A percentile compares a stretch with the other conserved stretches of the same genome.
Conservation (phyloP, 768 basidiomycete genomes). For the Boletus vinaceobasis region DNA sequence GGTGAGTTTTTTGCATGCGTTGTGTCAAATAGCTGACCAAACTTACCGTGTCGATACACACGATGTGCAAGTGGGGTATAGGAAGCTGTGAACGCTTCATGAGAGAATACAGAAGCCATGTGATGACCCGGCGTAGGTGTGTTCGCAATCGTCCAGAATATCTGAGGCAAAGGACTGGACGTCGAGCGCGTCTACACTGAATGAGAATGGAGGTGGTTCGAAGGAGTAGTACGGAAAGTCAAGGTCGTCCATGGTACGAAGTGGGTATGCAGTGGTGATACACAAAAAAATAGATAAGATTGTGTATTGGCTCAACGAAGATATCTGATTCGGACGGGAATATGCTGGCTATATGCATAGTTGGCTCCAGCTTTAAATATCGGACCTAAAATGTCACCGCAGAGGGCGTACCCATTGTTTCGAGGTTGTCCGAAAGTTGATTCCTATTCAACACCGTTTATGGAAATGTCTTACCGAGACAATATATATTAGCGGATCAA, state of each 20-base stretch:
- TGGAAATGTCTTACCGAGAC: background rate
- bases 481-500: background rate
- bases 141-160: background rate
- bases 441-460: slow-evolving; percentile 5
- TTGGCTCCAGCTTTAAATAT: background rate
- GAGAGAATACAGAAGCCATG: background rate
- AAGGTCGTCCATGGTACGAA: slow-evolving; percentile 15
- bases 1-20: background rate
- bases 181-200: background rate
- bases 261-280: background rate
- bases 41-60: background rate
- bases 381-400: background rate
- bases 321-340: background rate
- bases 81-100: background rate
- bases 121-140: background rate
- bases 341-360: too few relatives aligned
- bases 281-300: background rate
- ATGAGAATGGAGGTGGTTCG: background rate
- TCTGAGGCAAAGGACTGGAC: background rate
- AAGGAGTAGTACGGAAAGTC: background rate
- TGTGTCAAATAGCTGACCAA: background rate
- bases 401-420: background rate
- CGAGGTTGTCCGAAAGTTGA: background rate
- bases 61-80: background rate
- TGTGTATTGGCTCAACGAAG: background rate